phyloP scores from a whole-genome alignment of 805 yeast genomes.

The Candida ulmi region DNA sequence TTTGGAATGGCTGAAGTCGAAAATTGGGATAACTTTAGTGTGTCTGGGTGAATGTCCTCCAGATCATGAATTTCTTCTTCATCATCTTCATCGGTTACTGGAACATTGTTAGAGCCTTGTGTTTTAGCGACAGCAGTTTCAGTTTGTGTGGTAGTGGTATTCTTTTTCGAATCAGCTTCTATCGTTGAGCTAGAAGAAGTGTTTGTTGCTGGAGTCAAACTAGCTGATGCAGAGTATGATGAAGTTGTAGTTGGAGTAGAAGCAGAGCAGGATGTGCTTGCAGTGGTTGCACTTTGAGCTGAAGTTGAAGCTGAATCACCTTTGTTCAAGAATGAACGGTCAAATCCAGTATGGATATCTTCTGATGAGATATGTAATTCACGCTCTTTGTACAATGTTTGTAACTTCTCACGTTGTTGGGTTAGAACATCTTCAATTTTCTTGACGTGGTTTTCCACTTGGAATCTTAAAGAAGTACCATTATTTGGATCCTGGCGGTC shows the following conservation, averaged over 20 bases:
- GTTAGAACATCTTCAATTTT: constrained; percentile 64
- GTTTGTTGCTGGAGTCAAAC: constrained; percentile 5
- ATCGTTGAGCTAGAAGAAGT: too few species aligned
- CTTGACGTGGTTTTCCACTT: constrained; percentile 51
- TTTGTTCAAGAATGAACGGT: constrained; percentile 74
- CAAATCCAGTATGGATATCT: constrained; percentile 89
- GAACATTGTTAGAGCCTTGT: too few species aligned
- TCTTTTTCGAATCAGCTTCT: too few species aligned
- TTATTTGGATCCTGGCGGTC: constrained; percentile 40
- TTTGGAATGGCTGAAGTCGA: constrained; percentile 40
- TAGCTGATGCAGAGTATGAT: constrained; percentile 6
- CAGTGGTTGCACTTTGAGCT: too few species aligned
- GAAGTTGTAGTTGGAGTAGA: constrained; percentile 7
- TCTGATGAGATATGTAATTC: constrained; percentile 77
- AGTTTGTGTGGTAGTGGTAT: too few species aligned
- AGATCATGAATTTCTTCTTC: constrained; percentile 23
- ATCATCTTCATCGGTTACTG: constrained; percentile 3
- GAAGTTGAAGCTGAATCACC: constrained; percentile 17
- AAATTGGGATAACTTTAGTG: constrained; percentile 49
- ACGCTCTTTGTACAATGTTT: constrained; percentile 64
- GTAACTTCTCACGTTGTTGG: constrained; percentile 62
- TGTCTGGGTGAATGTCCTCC: constrained; percentile 15
- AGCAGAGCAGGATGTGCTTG: neutral
- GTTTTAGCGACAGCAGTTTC: too few species aligned
- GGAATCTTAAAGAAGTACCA: constrained; percentile 30